phyloP scores from a whole-genome alignment of 352 stramenopile genomes.

The Pythium guiyangense region DNA sequence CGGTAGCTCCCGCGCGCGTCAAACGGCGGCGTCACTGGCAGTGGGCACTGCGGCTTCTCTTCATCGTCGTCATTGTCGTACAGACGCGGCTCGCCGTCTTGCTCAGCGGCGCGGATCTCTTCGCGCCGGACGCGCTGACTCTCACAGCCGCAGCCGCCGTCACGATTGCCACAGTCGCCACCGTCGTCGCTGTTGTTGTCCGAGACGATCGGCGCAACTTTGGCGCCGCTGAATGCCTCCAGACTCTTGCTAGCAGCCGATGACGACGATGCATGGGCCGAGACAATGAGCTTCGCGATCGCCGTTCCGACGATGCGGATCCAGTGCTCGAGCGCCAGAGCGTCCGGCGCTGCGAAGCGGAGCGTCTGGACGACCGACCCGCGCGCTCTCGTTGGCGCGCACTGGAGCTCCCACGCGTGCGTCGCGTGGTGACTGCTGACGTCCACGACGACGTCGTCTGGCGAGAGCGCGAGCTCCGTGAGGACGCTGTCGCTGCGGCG shows the following conservation, averaged over 20 bases:
- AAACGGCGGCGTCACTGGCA: not conserved
- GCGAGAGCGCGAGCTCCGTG: constrained; percentile 38
- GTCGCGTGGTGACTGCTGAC: constrained; percentile 39
- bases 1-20: not conserved
- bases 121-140: constrained; percentile 3
- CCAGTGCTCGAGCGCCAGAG: constrained; percentile 36
- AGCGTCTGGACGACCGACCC: constrained; percentile 16
- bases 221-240: constrained; percentile 13
- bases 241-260: constrained; percentile 16
- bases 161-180: not conserved
- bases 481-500: constrained; percentile 23
- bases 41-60: constrained; percentile 4
- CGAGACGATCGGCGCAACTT: constrained; percentile 7
- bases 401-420: constrained; percentile 48
- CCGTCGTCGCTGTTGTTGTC: constrained; percentile 1
- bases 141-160: not conserved
- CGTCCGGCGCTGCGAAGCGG: constrained; percentile 30
- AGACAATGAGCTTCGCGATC: constrained; percentile 31
- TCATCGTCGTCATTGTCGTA: constrained; percentile 8
- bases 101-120: constrained; percentile 13
- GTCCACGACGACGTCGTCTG: constrained; percentile 52
- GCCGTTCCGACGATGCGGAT: constrained; percentile 38
- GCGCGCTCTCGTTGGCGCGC: constrained; percentile 2
- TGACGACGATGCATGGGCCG: not conserved
- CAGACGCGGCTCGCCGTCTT: constrained; percentile 5